Evolutionary conservation across 73 alveolate genomes (phyloP).

Genomic region (Tetrahymena thermophila): DNA sequence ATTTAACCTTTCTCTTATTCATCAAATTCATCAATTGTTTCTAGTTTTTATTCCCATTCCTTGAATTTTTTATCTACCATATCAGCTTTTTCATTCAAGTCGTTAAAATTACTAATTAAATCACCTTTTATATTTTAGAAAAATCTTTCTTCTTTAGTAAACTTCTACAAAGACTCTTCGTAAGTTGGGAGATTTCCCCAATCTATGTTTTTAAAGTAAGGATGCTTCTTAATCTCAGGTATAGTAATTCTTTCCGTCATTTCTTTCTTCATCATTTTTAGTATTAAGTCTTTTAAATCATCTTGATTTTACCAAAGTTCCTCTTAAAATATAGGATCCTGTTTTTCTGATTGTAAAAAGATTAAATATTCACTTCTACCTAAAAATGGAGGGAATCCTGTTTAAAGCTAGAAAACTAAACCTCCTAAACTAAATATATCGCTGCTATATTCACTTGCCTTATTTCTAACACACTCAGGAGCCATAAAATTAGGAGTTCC

Average conservation of each 20-base stretch:
- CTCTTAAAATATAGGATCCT: slow-evolving; percentile 16
- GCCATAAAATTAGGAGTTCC: slow-evolving; percentile 66
- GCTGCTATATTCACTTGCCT: slow-evolving; percentile 27
- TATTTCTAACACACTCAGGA: slow-evolving; percentile 57
- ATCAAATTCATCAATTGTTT: neutral
- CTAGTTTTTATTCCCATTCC: neutral
- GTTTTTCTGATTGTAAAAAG: slow-evolving; percentile 23
- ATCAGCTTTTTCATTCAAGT: neutral
- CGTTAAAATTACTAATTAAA: neutral
- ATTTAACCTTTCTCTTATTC: neutral
- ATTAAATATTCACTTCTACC: slow-evolving; percentile 47
- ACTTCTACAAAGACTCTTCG: neutral
- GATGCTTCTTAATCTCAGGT: slow-evolving; percentile 4
- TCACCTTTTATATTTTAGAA: neutral
- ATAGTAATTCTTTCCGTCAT: slow-evolving; percentile 3
- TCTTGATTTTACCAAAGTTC: slow-evolving; percentile 6
- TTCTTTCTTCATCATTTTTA: slow-evolving; percentile 23
- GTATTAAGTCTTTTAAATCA: neutral
- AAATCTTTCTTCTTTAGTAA: neutral
- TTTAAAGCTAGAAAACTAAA: slow-evolving; percentile 14
- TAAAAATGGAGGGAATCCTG: slow-evolving; percentile 42
- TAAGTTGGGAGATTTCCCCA: neutral
- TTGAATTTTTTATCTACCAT: neutral
- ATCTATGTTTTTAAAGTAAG: neutral
- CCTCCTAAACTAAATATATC: slow-evolving; percentile 49